Evolutionary conservation across 2,329 filamentous ascomycete genomes (phyloP), one percentile per base, ranked within the genome.

Genomic region (Penicillium sp.): DNA sequence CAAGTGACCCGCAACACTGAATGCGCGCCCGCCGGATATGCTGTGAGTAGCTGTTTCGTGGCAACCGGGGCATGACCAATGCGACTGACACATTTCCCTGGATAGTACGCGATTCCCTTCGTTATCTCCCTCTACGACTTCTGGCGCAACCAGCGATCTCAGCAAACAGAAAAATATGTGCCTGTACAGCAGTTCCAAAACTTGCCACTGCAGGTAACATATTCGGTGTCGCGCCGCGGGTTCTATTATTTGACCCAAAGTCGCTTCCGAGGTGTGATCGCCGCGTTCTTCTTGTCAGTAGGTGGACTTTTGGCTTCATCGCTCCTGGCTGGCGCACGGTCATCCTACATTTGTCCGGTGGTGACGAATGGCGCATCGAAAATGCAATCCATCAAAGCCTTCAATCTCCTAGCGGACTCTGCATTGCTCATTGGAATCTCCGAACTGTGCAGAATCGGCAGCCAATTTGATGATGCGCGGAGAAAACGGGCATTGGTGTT

Each of bases 321-420:
- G 1, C 67, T 77, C 14, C 65, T 71, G 7, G 56, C 64, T 38
- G 72, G 69, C 43, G 74, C 70, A 14, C 62, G 67, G 39, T 80
- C 79, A 14, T 81, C 79, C 3, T 79, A 79, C 54, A 79, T 83
- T 21, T 83, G 81, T 60, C 75, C 79, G 2, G 65, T 74, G 10
- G 62, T 69, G 1, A 69, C 73, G 29, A 59, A 67, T 16, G 68
- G 74, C 36, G 63, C 65, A 29, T 58, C 65, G 47, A 61, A 65
- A 9, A 62, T 79, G 7, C 75, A 71, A 6, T 57, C 64, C 3
- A 57, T 79, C 46, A 75, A 77, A 57, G 50, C 73, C 29, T 31
- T 75, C 24, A 73, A 70, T 22, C 58, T 73, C 1, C 29, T 74
- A 7, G 55, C 81, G 18, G 80, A 83, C 58, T 67, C 71, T 13